Conservation (phyloP, 2,329 filamentous ascomycete genomes). For the Septoria linicola region DNA sequence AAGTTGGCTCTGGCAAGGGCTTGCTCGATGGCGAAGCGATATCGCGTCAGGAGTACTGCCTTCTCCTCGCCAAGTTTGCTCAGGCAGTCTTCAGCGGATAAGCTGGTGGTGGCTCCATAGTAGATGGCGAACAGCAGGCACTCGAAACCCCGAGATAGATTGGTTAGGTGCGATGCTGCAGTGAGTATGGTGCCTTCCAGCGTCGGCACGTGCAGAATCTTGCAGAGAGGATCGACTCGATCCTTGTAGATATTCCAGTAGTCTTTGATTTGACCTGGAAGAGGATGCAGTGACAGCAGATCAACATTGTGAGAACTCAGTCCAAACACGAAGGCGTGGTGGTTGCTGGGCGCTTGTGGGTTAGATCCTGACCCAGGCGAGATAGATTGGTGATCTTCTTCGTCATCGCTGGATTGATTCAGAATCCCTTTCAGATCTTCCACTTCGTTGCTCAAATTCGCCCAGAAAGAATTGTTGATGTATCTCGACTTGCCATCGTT, state of each 20-base stretch:
- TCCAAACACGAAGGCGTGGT: slow-evolving; percentile 71
- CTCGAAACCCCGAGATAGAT: slow-evolving; percentile 58
- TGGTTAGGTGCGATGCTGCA: slow-evolving; percentile 59
- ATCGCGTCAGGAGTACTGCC: slow-evolving; percentile 50
- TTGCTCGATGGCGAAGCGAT: slow-evolving; percentile 64
- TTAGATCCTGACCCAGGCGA: slow-evolving; percentile 29
- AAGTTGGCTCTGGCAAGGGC: slow-evolving; percentile 63
- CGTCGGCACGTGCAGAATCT: slow-evolving; percentile 68
- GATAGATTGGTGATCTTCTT: slow-evolving; percentile 54
- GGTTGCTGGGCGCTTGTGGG: slow-evolving; percentile 47
- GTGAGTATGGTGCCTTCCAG: slow-evolving; percentile 61
- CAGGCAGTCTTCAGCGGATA: slow-evolving; percentile 50
- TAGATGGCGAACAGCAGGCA: slow-evolving; percentile 63
- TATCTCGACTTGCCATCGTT: slow-evolving; percentile 71
- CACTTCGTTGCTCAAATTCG: slow-evolving; percentile 71
- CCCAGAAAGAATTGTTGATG: slow-evolving; percentile 68
- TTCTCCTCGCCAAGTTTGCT: slow-evolving; percentile 54
- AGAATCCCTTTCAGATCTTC: slow-evolving; percentile 63
- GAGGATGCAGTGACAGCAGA: slow-evolving; percentile 62
- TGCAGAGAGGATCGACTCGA: slow-evolving; percentile 71
- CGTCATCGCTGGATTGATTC: slow-evolving; percentile 61
- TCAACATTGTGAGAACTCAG: slow-evolving; percentile 71
- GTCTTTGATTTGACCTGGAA: slow-evolving; percentile 62
- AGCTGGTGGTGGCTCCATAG: slow-evolving; percentile 57
- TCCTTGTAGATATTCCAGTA: slow-evolving; percentile 72